Base-by-base conservation (phyloP, 179 eudicot species). In the Sideroxylon spinosum region DNA sequence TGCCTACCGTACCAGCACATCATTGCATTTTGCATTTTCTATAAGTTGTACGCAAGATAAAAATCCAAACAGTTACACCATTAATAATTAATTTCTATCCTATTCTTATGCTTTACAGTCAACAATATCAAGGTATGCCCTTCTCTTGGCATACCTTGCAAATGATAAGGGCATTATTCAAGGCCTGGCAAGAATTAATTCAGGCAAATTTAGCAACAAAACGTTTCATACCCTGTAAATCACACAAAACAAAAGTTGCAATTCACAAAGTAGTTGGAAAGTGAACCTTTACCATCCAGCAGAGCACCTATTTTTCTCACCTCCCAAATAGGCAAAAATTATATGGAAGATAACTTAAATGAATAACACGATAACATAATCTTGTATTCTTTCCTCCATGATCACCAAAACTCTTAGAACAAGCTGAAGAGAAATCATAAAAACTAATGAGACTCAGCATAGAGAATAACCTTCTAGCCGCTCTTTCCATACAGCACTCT, bases 401-500 rank as follows among this genome's bases (percentile, higher is more conserved):
- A 57, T 17, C 49, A 73, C 25, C 71, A 64, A 28, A 50, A 50
- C 49, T 53, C 52, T 20, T 6, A 29, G 25, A 7, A 44, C 29
- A 44, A 44, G 13, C 20, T 68, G 29, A 25, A 73, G 44, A 79
- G 3, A 73, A 53, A 48, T 50, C 49, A 32, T 16, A 77, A 77
- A 68, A 68, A 20, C 68, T 12, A 68, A 0, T 50, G 32, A 28
- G 17, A 17, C 28, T 32, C 26, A 25, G 25, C 13, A 71, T 26
- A 79, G 74, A 37, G 60, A 68, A 29, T 63, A 86, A 96, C 99
- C 99, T 96, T 94, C 99, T 77, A 96, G 97, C 53, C 99, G 87
- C 81, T 96, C 99, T 86, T 96, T 96, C 99, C 99, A 96, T 50
- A 85, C 97, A 68, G 97, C 69, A 84, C 97, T 96, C 88, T 96